Conservation (phyloP, 306 rosid species). For the Prunus dulcis region DNA sequence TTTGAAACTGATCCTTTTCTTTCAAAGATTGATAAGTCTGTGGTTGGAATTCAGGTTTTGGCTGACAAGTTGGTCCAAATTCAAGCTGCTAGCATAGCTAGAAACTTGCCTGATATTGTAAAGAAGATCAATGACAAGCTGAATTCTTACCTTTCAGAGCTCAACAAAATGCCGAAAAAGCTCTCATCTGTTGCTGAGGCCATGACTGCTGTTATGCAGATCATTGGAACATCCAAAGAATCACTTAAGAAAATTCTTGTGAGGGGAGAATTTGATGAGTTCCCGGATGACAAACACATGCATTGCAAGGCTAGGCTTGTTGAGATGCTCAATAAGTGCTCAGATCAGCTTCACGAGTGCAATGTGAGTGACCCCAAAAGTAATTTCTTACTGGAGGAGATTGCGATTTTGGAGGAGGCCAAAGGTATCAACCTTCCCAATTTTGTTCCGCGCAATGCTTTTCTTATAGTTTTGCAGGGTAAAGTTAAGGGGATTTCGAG, state of each 20-base stretch:
- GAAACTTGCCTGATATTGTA: not conserved
- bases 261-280: constrained; percentile 40
- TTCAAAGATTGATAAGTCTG: not conserved
- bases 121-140: constrained; percentile 11
- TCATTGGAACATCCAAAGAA: not conserved
- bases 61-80: not conserved
- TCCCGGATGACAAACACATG: constrained; percentile 16
- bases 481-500: not conserved
- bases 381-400: constrained; percentile 34
- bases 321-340: constrained; percentile 19
- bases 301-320: constrained; percentile 43
- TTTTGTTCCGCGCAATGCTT: not conserved
- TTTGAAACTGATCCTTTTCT: no score
- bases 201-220: not conserved
- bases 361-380: not conserved
- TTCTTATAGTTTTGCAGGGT: not conserved
- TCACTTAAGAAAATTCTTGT: constrained; percentile 25
- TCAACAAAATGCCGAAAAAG: not conserved
- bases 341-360: not conserved
- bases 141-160: not conserved
- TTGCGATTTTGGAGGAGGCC: not conserved
- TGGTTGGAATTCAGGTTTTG: not conserved
- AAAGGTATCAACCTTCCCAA: not conserved
- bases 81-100: not conserved
- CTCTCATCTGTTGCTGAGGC: not conserved